phyloP scores from a whole-genome alignment of 345 rosid genomes.

The Sonneratia caseolaris region DNA sequence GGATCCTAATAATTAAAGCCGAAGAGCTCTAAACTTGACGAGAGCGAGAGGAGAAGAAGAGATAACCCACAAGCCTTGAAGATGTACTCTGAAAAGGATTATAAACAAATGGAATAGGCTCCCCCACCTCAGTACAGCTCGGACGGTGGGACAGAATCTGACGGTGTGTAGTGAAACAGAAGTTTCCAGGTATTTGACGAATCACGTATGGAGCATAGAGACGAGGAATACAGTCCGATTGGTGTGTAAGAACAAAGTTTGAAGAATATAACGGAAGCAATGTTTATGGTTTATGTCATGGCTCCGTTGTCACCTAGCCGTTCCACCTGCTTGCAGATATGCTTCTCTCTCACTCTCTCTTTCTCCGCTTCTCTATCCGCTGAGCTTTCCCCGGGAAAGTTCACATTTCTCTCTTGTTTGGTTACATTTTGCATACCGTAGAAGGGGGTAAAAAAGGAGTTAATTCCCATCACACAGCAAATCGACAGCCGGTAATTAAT shows the following conservation, averaged over 20 bases:
- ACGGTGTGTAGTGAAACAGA: not conserved
- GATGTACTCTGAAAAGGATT: too few species aligned
- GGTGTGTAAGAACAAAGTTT: too few species aligned
- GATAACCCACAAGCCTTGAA: not conserved
- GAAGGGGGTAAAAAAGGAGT: not conserved
- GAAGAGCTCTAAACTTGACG: not conserved
- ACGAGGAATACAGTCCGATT: not conserved
- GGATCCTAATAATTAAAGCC: not conserved
- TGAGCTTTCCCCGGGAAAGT: not conserved
- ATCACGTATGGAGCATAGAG: not conserved
- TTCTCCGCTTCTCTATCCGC: not conserved
- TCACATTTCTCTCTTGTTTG: not conserved
- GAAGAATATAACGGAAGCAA: too few species aligned
- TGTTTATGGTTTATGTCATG: not conserved
- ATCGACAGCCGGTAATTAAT: too few species aligned
- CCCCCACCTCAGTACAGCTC: not conserved
- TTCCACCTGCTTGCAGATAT: not conserved
- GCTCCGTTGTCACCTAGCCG: not conserved
- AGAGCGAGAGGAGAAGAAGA: not conserved
- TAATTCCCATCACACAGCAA: too few species aligned
- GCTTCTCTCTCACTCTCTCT: constrained; percentile 1
- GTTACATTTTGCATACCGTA: not conserved
- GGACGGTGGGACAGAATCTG: not conserved
- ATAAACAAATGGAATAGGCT: too few species aligned
- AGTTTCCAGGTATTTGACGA: not conserved